Evolutionary conservation across 2,329 filamentous ascomycete genomes (phyloP).

Genomic region (Fusarium sp.): DNA sequence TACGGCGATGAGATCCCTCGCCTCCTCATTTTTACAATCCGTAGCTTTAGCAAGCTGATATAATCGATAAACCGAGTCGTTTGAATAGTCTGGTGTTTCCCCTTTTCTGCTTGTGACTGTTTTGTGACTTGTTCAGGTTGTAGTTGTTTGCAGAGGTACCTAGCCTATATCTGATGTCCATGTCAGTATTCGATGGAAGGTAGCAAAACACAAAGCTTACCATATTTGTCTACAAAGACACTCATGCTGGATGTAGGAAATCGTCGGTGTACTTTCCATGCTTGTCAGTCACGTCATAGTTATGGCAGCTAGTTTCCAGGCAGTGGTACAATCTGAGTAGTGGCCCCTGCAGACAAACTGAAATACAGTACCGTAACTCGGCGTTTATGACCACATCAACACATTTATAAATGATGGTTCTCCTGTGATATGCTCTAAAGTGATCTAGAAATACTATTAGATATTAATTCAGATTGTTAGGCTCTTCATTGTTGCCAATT

Average conservation of each 20-base stretch:
- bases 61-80: background rate
- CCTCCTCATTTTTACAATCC: slow-evolving; percentile 10
- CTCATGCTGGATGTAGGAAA: background rate
- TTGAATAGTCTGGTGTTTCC: background rate
- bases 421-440: background rate
- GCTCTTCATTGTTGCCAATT: background rate
- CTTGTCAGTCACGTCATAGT: background rate
- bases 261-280: background rate
- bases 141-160: background rate
- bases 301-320: background rate
- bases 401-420: background rate
- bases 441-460: no score
- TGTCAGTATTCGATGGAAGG: background rate
- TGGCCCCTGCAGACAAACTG: background rate
- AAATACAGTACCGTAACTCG: background rate
- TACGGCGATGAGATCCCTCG: slow-evolving; percentile 5
- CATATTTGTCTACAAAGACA: background rate
- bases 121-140: background rate
- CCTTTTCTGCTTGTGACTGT: background rate
- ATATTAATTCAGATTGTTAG: background rate
- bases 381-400: background rate
- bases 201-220: background rate
- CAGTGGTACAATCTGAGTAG: background rate
- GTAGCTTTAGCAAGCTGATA: slow-evolving; percentile 11
- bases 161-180: background rate